Evolutionary conservation across 805 yeast species (phyloP), one percentile per base, ranked within the genome.

Genomic region (Saturnispora galanensis): DNA sequence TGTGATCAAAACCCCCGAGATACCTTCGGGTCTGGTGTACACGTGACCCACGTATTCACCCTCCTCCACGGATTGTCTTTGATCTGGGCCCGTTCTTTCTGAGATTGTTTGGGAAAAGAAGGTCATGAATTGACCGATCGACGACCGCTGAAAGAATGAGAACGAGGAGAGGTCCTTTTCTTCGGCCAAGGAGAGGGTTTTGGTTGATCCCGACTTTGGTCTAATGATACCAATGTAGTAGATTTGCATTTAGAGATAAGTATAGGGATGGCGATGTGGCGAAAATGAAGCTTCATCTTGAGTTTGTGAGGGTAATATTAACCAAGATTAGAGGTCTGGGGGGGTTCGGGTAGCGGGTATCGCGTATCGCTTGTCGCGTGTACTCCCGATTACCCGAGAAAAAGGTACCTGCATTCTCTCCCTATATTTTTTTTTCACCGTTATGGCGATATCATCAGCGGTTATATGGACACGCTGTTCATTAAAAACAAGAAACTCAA

Each of bases 11-110:
- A 93, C 95, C 50, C 95, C 96, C 17, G 95, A 84, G 31, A 90
- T 59, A 3, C 97, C 97, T 63, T 93, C 97, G 18, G 83, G 65
- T 54, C 97, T 76, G 29, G 89, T 80, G 64, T 83, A 93, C 0
- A 88, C 90, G 63, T 93, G 97, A 6, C 96, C 97, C 9, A 86
- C 73, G 63, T 93, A 90, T 65, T 74, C 72, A 45, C 88, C 89
- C 64, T 93, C 97, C 62, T 93, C 96, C 43, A 93, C 84, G 61
- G 87, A 76, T 64, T 93, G 98, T 67, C 97, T 80, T 66, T 87
- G 90, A 39, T 96, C 95, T 1, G 90, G 71, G 35, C 71, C 66
- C 2, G 98, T 93, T 66, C 98, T 79, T 51, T 80, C 81, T 12
- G 95, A 79, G 21, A 90, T 90, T 3, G 98, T 93, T 56, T 79